A percentile compares a stretch with the other conserved stretches of the same genome.
Evolutionary conservation across 139 green algal genomes (phyloP).

Genomic region (Pycnococcus provasolii): DNA sequence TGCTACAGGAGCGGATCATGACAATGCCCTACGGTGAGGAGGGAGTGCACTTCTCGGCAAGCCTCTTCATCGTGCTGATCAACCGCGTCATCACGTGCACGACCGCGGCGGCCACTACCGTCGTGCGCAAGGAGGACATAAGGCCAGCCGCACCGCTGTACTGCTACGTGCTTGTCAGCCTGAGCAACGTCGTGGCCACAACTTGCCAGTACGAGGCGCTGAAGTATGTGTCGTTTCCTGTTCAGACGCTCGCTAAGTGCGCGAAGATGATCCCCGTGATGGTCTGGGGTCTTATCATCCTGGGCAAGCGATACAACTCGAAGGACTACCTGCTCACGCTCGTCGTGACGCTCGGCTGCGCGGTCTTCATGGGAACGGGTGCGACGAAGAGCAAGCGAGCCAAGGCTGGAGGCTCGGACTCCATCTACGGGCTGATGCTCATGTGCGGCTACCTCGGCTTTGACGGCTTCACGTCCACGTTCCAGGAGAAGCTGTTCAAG

Average conservation of each 20-base stretch:
- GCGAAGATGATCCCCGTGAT: constrained; percentile 91
- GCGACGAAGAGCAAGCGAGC: constrained; percentile 36
- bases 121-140: constrained; percentile 29
- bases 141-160: constrained; percentile 37
- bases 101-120: constrained; percentile 36
- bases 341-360: constrained; percentile 69
- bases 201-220: constrained; percentile 92
- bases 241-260: constrained; percentile 66
- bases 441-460: constrained; percentile 85
- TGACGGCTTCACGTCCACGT: constrained; percentile 90
- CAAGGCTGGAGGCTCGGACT: background rate
- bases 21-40: constrained; percentile 30
- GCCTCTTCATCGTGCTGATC: constrained; percentile 86
- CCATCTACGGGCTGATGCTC: constrained; percentile 53
- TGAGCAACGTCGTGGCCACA: constrained; percentile 82
- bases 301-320: constrained; percentile 62
- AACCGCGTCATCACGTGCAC: constrained; percentile 75
- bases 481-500: constrained; percentile 81
- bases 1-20: constrained; percentile 50
- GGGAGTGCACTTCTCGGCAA: constrained; percentile 70
- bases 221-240: constrained; percentile 77
- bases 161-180: constrained; percentile 46
- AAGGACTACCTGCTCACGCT: constrained; percentile 61
- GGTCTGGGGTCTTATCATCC: constrained; percentile 80
- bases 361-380: constrained; percentile 57